Percentiles rank a stretch among this genome's conserved stretches.
Evolutionary conservation across 805 yeast genomes (phyloP).

Genomic region (Nakazawaea populi): DNA sequence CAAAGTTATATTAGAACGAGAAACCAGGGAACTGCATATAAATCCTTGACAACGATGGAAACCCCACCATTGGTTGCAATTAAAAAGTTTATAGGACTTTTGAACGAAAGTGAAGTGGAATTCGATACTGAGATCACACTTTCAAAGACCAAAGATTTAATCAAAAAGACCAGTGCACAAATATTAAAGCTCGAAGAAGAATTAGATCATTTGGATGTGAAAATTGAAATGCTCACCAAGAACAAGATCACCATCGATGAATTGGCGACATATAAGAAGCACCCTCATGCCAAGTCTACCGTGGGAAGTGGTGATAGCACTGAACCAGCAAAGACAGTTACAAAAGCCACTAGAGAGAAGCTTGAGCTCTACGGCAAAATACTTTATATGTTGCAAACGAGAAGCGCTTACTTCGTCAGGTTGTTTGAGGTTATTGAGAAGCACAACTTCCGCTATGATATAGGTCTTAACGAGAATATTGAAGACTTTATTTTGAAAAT

Average conservation of each 20-base stretch:
- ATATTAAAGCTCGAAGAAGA: conserved; percentile 71
- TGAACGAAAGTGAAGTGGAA: conserved; percentile 69
- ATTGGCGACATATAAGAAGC: conserved; percentile 34
- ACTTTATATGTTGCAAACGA: conserved; percentile 79
- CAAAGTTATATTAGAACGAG: conserved; percentile 71
- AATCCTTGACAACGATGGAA: conserved; percentile 56
- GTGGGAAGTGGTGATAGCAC: conserved; percentile 11
- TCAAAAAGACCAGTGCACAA: conserved; percentile 60
- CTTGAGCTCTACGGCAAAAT: conserved; percentile 69
- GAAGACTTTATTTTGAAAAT: conserved; percentile 30
- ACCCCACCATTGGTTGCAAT: conserved; percentile 79
- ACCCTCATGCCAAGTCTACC: conserved; percentile 19
- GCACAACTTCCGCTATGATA: conserved; percentile 16
- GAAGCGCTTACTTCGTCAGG: conserved; percentile 63
- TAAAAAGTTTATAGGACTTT: conserved; percentile 65
- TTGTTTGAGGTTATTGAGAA: conserved; percentile 33
- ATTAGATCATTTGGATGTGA: conserved; percentile 71
- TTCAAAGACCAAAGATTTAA: conserved; percentile 59
- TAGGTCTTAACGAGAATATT: conserved; percentile 21
- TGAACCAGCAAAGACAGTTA: conserved; percentile 14
- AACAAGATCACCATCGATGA: conserved; percentile 78
- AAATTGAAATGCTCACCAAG: conserved; percentile 70
- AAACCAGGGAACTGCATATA: conserved; percentile 67
- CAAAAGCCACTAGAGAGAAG: conserved; percentile 40
- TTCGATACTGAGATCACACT: conserved; percentile 69